Evolutionary conservation across 2,329 filamentous ascomycete genomes (phyloP), one percentile per base, ranked within the genome.

Genomic region (Exophiala spinifera): DNA sequence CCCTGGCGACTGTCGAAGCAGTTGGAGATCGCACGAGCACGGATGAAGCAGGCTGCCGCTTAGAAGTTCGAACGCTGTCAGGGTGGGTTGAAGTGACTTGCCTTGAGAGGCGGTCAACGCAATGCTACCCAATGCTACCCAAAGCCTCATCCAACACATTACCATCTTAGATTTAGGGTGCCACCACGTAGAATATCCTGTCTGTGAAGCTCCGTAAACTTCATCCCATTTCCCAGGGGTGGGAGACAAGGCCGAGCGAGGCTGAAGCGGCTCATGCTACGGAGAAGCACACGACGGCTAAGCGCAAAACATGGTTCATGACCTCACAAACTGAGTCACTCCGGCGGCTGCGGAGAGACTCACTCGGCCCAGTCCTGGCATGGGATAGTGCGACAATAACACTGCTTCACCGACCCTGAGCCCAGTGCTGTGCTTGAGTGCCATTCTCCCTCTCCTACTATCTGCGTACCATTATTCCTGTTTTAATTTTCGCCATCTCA

Each of bases 1-100:
- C 59, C 56, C 11, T 61, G 53, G 52, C 53, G 59, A 43, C 33
- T 61, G 50, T 49, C 46, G 7, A 39, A 51, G 21, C 56, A 61
- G 47, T 43, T 61, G 21, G 45, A 39, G 15, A 33, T 57, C 15
- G 34, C 51, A 3, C 45, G 23, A 42, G 47, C 37, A 36, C 47
- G 47, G 1, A 49, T 49, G 34, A 49, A 28, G 34, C 13, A 40
- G 39, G 47, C 13, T 3, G 36, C 36, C 17, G 14, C 36, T n/a
- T n/a, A n/a, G 5, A 39, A 39, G n/a, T n/a, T n/a, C n/a, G 36
- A 39, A 10, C 36, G 17, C 15, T 39, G 17, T 39, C 5, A 39
- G 14, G 17, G 36, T n/a, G 4, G 36, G 36, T n/a, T 39, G 36
- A 39, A 31, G 28, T 31, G 28, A 31, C 28, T 31, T 31, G 6